Conservation (phyloP, 2,329 filamentous ascomycete species). For the Paraphoma chrysanthemicola region DNA sequence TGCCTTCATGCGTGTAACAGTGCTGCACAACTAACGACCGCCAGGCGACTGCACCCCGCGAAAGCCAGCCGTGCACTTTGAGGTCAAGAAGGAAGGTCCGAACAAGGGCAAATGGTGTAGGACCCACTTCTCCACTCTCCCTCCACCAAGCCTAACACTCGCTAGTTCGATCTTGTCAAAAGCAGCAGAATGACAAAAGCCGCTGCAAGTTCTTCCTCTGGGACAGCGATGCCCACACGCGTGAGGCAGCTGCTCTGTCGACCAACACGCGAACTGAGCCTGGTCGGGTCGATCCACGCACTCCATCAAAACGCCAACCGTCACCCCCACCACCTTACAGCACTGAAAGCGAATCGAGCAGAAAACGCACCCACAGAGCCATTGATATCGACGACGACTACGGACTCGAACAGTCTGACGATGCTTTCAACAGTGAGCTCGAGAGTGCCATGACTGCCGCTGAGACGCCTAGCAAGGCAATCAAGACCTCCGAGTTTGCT, state of each 20-base stretch:
- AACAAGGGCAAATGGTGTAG: constrained; percentile 63
- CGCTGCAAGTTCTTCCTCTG: constrained; percentile 66
- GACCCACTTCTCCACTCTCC: background rate
- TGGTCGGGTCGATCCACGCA: constrained; percentile 6
- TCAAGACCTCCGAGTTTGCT: constrained; percentile 45
- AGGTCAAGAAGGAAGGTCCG: constrained; percentile 63
- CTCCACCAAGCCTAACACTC: constrained; percentile 16
- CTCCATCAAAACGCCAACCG: constrained; percentile 21
- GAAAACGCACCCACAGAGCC: constrained; percentile 41
- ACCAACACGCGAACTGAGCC: constrained; percentile 58
- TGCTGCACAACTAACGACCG: constrained; percentile 12
- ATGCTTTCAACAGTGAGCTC: constrained; percentile 42
- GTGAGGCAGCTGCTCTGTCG: constrained; percentile 57
- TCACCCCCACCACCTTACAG: constrained; percentile 31
- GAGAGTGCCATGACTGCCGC: constrained; percentile 27
- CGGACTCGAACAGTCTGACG: constrained; percentile 37
- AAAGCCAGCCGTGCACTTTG: constrained; percentile 61
- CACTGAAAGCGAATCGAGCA: constrained; percentile 9
- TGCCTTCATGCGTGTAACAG: too few relatives aligned
- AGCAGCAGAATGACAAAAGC: constrained; percentile 49
- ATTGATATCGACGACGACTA: constrained; percentile 45
- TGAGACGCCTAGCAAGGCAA: constrained; percentile 52
- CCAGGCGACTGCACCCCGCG: constrained; percentile 63
- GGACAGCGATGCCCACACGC: constrained; percentile 59
- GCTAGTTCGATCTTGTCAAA: constrained; percentile 64